A percentile compares a stretch with the other conserved stretches of the same genome.
Conservation (phyloP, 164 flowering plant species). For the Cinnamomum micranthum region DNA sequence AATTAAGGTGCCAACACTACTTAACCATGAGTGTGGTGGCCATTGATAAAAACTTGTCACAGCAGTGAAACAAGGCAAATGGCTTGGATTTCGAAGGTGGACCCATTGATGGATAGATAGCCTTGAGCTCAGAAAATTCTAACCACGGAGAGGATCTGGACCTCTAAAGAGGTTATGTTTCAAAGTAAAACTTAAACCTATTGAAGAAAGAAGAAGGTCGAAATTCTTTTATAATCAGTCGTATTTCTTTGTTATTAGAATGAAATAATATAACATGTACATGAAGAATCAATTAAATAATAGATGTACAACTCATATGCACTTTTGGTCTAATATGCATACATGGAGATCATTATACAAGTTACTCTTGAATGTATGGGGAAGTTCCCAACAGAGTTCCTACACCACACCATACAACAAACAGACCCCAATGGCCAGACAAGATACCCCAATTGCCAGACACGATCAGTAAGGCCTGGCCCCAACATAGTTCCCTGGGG, state of each 20-base stretch:
- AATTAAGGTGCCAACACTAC: no score
- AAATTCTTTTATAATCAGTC: no score
- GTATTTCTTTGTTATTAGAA: background rate
- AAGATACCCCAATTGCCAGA: background rate
- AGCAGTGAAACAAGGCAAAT: no score
- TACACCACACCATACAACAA: background rate
- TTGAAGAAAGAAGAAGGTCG: no score
- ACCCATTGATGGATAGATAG: no score
- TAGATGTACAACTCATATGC: background rate
- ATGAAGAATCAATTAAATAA: background rate
- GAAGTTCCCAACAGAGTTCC: background rate
- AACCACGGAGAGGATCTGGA: no score
- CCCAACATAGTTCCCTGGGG: slow-evolving; percentile 20
- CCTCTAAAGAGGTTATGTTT: no score
- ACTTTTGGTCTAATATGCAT: background rate
- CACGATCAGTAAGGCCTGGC: slow-evolving; percentile 16
- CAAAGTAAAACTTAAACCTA: no score
- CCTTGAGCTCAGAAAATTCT: no score
- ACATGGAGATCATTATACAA: background rate
- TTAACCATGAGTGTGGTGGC: no score
- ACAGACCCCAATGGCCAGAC: background rate
- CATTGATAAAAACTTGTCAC: no score
- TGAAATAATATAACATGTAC: background rate
- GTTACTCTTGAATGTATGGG: background rate
- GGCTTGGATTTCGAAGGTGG: no score